These are phyloP conservation scores for Candida pseudocylindracea DNA, from an alignment of 1,139 yeast genomes.

Conservation along the genomic window DNA sequence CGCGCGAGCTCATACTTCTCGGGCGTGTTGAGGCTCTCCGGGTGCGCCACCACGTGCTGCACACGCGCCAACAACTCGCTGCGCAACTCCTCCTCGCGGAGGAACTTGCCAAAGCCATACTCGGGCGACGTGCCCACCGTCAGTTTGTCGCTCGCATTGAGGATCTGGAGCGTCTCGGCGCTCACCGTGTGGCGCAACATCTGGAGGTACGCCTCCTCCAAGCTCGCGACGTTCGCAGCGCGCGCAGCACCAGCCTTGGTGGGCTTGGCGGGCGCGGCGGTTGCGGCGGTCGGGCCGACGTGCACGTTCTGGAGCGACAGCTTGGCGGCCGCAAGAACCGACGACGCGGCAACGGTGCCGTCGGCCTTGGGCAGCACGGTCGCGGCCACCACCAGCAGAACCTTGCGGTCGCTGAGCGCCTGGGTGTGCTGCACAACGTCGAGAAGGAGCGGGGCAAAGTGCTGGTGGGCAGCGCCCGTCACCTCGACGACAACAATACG, in stretches of 20 bases:
- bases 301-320: constrained; percentile 16
- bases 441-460: constrained; percentile 41
- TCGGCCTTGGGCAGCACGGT: constrained; percentile 41
- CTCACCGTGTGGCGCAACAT: constrained; percentile 46
- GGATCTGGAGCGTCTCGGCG: constrained; percentile 25
- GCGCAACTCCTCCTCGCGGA: constrained; percentile 32
- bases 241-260: constrained; percentile 6
- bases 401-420: constrained; percentile 20
- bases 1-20: no score
- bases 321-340: background rate
- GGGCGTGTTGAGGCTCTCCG: background rate
- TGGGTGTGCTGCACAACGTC: constrained; percentile 48
- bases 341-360: constrained; percentile 4
- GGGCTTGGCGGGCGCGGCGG: constrained; percentile 12
- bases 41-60: constrained; percentile 19
- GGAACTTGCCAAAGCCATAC: constrained; percentile 64
- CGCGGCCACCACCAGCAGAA: constrained; percentile 17
- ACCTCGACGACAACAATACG: constrained; percentile 48
- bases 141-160: constrained; percentile 22
- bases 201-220: constrained; percentile 64
- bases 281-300: constrained; percentile 18
- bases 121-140: constrained; percentile 48
- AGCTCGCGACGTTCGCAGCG: constrained; percentile 12
- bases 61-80: constrained; percentile 23
- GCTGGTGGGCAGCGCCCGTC: constrained; percentile 19